Evolutionary conservation across 768 basidiomycete genomes (phyloP), one percentile per base, ranked within the genome.

Genomic region (Leccinum variicolor): DNA sequence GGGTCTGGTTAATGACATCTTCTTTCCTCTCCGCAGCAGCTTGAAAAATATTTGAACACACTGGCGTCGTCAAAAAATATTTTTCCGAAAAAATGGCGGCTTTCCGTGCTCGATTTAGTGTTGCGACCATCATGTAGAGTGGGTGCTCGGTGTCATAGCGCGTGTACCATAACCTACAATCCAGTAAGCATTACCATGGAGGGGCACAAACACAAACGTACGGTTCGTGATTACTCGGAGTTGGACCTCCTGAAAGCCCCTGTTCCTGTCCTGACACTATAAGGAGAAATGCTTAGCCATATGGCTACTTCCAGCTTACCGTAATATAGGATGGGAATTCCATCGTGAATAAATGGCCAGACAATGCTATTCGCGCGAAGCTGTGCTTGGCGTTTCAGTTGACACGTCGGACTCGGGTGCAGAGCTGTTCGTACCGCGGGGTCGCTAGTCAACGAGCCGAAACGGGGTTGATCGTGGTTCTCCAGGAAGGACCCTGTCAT

Each of bases 81-180:
- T 67, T 68, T 54, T 79, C 75, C 10, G 71, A 64, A 9, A 67
- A 63, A 49, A 80, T 80, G 6, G 83, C 83, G 10, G 74, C 74
- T 64, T 80, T 82, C 49, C 84, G 77, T 7, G 76, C 83, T 23
- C 71, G 75, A 59, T 85, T 87, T n/a, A 87, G 70, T 2, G 74
- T 57, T 43, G 66, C 75, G 49, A 83, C 71, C 60, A 80, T 79
- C 54, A 67, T 64, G 14, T 82, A 76, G 26, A 84, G 76, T 2
- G 81, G 76, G 52, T 81, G 78, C 51, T 81, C 74, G 19, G 77
- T 75, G 28, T 72, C 69, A 65, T 84, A 89, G 26, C 74, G 79
- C 4, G 83, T 79, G 7, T 79, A 73, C 87, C 87, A 89, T 26
- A 87, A 76, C 8, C 84, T 85, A 49, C 3, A 52, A n/a, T 33